These are phyloP conservation scores for Dichomitus squalens DNA, from an alignment of 1,284 basidiomycete species.

Conservation along the genomic window DNA sequence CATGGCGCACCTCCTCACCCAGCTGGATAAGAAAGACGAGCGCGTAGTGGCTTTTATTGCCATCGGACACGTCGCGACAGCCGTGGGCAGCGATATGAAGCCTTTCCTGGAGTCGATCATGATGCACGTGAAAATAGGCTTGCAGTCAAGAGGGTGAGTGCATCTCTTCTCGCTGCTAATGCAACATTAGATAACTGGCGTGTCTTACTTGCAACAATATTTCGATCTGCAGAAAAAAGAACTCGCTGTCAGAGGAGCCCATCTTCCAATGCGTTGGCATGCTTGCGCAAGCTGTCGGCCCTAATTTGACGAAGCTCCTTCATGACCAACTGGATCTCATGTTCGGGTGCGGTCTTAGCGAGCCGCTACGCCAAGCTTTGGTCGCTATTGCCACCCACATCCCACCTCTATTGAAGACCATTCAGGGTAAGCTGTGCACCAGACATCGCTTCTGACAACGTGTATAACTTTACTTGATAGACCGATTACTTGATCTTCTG, in stretches of 20 bases:
- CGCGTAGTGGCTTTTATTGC: constrained; percentile 96
- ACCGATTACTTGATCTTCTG: constrained; percentile 84
- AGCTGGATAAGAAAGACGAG: constrained; percentile 89
- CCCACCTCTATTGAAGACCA: constrained; percentile 87
- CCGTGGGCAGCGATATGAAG: constrained; percentile 94
- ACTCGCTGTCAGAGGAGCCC: constrained; percentile 90
- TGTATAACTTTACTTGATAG: constrained; percentile 40
- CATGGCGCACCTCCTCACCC: constrained; percentile 88
- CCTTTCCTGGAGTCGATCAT: constrained; percentile 94
- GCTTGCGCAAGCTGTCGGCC: constrained; percentile 94
- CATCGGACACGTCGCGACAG: constrained; percentile 93
- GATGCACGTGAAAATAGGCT: constrained; percentile 85
- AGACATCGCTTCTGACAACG: not conserved
- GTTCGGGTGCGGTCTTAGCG: constrained; percentile 94
- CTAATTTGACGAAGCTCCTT: constrained; percentile 92
- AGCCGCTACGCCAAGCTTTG: constrained; percentile 86
- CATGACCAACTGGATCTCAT: constrained; percentile 98
- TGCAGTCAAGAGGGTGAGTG: constrained; percentile 82
- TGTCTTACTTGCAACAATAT: constrained; percentile 2
- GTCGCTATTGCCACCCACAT: constrained; percentile 88
- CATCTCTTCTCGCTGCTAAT: not conserved
- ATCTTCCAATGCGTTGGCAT: constrained; percentile 99
- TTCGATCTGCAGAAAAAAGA: constrained; percentile 72
- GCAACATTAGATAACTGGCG: constrained; percentile 81
- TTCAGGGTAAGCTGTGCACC: constrained; percentile 70